Evolutionary conservation across 208 protist species (phyloP).

Genomic region (Trypanosoma scelopori): DNA sequence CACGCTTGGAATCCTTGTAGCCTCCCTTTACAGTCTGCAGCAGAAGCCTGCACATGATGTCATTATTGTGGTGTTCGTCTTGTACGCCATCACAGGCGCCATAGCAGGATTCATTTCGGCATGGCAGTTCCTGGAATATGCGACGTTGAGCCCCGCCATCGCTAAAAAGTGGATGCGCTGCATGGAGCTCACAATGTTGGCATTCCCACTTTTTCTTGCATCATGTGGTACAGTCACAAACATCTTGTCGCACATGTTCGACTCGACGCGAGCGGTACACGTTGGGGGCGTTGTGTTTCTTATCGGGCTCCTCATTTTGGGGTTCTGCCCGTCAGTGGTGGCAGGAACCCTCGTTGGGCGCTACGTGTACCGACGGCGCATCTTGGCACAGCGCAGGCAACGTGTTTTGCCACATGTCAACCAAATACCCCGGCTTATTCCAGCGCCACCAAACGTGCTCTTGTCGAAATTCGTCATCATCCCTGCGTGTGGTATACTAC

Average conservation of each 20-base stretch:
- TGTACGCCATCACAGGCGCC: slow-evolving; percentile 77
- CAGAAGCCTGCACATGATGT: slow-evolving; percentile 35
- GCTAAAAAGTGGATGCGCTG: slow-evolving; percentile 40
- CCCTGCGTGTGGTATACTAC: slow-evolving; percentile 88
- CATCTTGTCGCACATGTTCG: slow-evolving; percentile 74
- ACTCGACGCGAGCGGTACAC: slow-evolving; percentile 55
- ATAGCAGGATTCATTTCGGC: slow-evolving; percentile 80
- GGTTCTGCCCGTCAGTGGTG: slow-evolving; percentile 85
- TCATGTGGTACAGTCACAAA: slow-evolving; percentile 67
- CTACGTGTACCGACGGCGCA: slow-evolving; percentile 35
- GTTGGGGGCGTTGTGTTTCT: slow-evolving; percentile 60
- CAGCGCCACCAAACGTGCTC: slow-evolving; percentile 66
- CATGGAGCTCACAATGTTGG: slow-evolving; percentile 63
- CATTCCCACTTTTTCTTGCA: slow-evolving; percentile 58
- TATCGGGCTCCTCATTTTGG: slow-evolving; percentile 73
- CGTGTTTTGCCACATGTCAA: slow-evolving; percentile 82
- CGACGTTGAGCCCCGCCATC: slow-evolving; percentile 25
- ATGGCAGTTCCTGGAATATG: slow-evolving; percentile 52
- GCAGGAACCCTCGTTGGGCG: slow-evolving; percentile 88
- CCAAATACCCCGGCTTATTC: slow-evolving; percentile 91
- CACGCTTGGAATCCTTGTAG: slow-evolving; percentile 23
- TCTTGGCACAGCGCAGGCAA: slow-evolving; percentile 7
- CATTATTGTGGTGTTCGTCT: slow-evolving; percentile 51
- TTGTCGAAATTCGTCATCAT: slow-evolving; percentile 38
- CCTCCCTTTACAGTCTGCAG: slow-evolving; percentile 14